phyloP scores from a whole-genome alignment of 2,329 filamentous ascomycete species.

The Cladosporium halotolerans region DNA sequence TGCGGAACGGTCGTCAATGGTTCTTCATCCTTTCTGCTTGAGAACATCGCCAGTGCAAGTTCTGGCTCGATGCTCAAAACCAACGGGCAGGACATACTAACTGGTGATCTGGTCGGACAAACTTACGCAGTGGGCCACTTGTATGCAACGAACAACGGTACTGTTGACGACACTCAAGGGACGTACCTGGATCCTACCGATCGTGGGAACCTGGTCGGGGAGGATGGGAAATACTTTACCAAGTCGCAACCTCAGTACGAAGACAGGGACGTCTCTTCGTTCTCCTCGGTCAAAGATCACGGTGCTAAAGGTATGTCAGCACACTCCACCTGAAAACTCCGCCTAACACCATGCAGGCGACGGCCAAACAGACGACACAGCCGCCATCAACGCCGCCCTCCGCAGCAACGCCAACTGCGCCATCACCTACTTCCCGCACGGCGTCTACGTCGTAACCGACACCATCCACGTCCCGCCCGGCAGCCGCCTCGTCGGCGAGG shows the following conservation, averaged over 20 bases:
- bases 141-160: conserved; percentile 19
- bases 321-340: neutral
- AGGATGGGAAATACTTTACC: conserved; percentile 36
- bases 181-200: conserved; percentile 17
- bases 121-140: conserved; percentile 14
- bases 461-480: conserved; percentile 61
- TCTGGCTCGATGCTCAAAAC: conserved; percentile 19
- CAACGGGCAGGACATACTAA: conserved; percentile 20
- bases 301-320: conserved; percentile 18
- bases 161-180: conserved; percentile 14
- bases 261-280: conserved; percentile 35
- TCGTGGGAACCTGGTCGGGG: conserved; percentile 16
- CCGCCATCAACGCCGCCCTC: conserved; percentile 74
- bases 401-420: conserved; percentile 33
- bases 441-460: conserved; percentile 60
- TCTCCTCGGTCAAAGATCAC: conserved; percentile 45
- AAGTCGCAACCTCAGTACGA: conserved; percentile 39
- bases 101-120: conserved; percentile 31
- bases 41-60: conserved; percentile 19
- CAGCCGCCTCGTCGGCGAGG: conserved; percentile 56
- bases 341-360: conserved; percentile 44
- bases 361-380: conserved; percentile 54
- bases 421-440: conserved; percentile 69
- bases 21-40: conserved; percentile 16
- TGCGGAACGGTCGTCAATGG: conserved; percentile 6